Percentiles rank a stretch among this genome's conserved stretches.
Evolutionary conservation across 164 flowering plant genomes (phyloP).

Genomic region (Protea cynaroides): DNA sequence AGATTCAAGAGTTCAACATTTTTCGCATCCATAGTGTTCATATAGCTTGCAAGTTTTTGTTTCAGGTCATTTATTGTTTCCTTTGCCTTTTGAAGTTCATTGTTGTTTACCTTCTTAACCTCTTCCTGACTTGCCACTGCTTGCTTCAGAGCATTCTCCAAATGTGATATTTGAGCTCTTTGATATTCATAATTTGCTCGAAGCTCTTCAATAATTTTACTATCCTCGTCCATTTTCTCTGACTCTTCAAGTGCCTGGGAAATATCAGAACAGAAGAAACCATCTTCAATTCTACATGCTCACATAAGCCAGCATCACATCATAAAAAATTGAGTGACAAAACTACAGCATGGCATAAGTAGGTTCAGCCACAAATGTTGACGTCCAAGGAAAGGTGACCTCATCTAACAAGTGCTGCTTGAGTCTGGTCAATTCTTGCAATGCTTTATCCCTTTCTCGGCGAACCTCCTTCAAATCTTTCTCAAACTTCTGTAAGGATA

Average conservation of each 20-base stretch:
- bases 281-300: conserved; percentile 18
- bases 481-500: conserved; percentile 42
- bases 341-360: not conserved
- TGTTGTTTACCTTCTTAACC: conserved; percentile 31
- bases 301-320: not conserved
- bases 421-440: conserved; percentile 75
- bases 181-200: conserved; percentile 54
- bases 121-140: conserved; percentile 66
- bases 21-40: conserved; percentile 62
- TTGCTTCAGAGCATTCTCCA: conserved; percentile 78
- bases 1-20: conserved; percentile 85
- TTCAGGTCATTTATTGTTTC: conserved; percentile 66
- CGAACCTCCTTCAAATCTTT: conserved; percentile 55
- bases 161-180: conserved; percentile 56
- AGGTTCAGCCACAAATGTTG: not conserved
- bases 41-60: conserved; percentile 50
- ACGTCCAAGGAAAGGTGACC: conserved; percentile 33
- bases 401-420: conserved; percentile 92
- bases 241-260: conserved; percentile 92
- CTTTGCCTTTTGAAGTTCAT: conserved; percentile 62
- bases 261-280: conserved; percentile 32
- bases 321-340: not conserved
- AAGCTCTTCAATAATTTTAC: conserved; percentile 82
- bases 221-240: conserved; percentile 97
- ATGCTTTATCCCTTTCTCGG: conserved; percentile 78